phyloP scores from a whole-genome alignment of 225 moss, liverwort and hornwort species.

The Marchantia paleacea region DNA sequence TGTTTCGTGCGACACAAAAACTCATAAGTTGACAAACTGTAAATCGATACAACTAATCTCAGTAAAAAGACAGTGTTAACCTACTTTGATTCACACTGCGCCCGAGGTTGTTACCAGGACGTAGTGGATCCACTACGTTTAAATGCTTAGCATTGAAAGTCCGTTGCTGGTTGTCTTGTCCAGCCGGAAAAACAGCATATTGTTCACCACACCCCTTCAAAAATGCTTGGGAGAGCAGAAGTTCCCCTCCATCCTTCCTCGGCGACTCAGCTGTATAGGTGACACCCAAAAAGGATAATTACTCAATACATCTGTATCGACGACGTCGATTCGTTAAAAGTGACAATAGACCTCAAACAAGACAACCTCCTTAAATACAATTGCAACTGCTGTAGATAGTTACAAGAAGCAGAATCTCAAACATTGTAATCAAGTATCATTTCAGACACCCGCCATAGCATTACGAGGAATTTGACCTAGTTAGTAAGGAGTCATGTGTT shows the following conservation, averaged over 20 bases:
- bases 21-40: not conserved
- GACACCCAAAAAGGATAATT: not conserved
- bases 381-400: too few relatives aligned
- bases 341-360: not conserved
- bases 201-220: slow-evolving; percentile 49
- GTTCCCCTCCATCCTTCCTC: slow-evolving; percentile 53
- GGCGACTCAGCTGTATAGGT: slow-evolving; percentile 51
- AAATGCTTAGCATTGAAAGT: slow-evolving; percentile 58
- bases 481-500: not conserved
- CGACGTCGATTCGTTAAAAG: not conserved
- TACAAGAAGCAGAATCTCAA: too few relatives aligned
- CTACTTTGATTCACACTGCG: slow-evolving; percentile 78
- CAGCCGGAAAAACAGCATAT: slow-evolving; percentile 42
- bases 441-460: too few relatives aligned
- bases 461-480: not conserved
- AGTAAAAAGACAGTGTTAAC: not conserved
- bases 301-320: too few relatives aligned
- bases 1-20: not conserved
- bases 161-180: slow-evolving; percentile 42
- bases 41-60: not conserved
- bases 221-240: slow-evolving; percentile 63
- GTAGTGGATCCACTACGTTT: slow-evolving; percentile 84
- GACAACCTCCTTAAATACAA: not conserved
- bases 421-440: too few relatives aligned
- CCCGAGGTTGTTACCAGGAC: slow-evolving; percentile 77